A percentile compares a stretch with the other conserved stretches of the same genome.
Evolutionary conservation across 768 basidiomycete genomes (phyloP).

Genomic region (Sporobolomyces phaffii): DNA sequence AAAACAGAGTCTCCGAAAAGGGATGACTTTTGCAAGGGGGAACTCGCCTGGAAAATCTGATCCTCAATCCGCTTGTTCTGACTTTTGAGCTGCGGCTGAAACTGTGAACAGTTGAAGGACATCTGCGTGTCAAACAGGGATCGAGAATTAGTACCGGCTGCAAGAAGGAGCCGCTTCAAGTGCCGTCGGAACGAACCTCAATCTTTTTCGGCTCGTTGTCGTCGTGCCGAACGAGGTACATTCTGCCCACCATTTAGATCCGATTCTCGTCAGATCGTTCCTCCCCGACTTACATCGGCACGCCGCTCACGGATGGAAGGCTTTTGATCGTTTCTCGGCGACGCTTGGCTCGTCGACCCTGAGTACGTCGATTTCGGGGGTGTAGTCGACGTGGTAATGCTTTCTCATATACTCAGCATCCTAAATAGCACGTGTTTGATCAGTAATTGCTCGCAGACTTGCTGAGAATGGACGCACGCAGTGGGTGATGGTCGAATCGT

Average conservation of each 20-base stretch:
- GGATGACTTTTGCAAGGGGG: no score
- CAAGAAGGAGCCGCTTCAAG: neutral
- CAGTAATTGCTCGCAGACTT: neutral
- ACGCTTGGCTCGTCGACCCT: conserved; percentile 46
- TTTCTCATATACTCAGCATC: conserved; percentile 47
- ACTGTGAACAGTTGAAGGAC: conserved; percentile 41
- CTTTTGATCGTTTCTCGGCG: conserved; percentile 43
- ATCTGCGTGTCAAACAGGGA: no score
- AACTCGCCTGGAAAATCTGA: conserved; percentile 47
- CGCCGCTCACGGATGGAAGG: conserved; percentile 47
- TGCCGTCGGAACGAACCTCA: conserved; percentile 46
- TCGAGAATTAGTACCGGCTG: no score
- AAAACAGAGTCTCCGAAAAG: no score
- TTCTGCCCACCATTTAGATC: conserved; percentile 33
- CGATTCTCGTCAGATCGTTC: no score
- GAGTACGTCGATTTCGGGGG: conserved; percentile 44
- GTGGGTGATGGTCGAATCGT: conserved; percentile 49
- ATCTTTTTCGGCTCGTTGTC: conserved; percentile 44
- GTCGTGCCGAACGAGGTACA: conserved; percentile 49
- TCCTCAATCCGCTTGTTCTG: conserved; percentile 45
- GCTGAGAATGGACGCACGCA: conserved; percentile 36
- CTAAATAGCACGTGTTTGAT: neutral
- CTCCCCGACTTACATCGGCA: no score
- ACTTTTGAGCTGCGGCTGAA: conserved; percentile 37
- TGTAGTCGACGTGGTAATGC: conserved; percentile 47